These are phyloP conservation scores for Boletellus emodensis DNA, from an alignment of 768 basidiomycete species.

Conservation along the genomic window DNA sequence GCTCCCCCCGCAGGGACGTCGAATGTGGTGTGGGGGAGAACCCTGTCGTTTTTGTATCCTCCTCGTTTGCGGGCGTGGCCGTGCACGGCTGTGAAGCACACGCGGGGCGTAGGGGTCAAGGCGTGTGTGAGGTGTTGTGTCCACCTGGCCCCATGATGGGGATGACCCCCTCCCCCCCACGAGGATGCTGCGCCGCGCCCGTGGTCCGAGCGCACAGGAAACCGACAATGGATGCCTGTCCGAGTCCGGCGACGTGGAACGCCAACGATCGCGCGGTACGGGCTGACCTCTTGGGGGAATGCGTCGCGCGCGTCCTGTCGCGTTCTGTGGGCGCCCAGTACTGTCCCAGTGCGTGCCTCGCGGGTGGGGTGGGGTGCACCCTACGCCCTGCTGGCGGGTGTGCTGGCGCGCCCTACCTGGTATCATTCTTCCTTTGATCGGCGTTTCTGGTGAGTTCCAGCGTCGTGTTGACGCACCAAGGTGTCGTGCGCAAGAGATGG, in stretches of 20 bases:
- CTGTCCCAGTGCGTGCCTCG: too few relatives aligned
- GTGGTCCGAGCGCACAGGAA: too few relatives aligned
- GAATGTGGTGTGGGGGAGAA: neutral
- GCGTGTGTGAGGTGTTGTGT: conserved; percentile 1
- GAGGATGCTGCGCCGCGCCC: conserved; percentile 8
- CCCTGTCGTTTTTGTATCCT: conserved; percentile 1
- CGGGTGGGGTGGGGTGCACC: too few relatives aligned
- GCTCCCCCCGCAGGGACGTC: neutral
- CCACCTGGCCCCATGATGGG: neutral
- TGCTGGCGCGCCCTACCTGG: neutral
- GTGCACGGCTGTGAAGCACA: neutral
- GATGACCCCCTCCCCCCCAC: conserved; percentile 6
- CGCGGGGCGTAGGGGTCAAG: neutral
- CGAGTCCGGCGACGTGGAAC: too few relatives aligned
- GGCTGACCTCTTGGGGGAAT: too few relatives aligned
- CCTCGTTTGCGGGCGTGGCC: neutral
- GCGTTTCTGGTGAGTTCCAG: neutral
- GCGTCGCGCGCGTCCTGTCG: too few relatives aligned
- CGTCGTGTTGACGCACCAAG: too few relatives aligned
- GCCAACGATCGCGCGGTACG: too few relatives aligned
- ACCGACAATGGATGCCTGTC: too few relatives aligned
- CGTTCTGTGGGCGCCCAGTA: too few relatives aligned
- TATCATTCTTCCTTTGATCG: conserved; percentile 13
- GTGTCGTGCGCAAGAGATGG: too few relatives aligned
- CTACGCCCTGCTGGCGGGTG: neutral